phyloP scores from a whole-genome alignment of 169 alveolate genomes.

The Cryptosporidium meleagridis region DNA sequence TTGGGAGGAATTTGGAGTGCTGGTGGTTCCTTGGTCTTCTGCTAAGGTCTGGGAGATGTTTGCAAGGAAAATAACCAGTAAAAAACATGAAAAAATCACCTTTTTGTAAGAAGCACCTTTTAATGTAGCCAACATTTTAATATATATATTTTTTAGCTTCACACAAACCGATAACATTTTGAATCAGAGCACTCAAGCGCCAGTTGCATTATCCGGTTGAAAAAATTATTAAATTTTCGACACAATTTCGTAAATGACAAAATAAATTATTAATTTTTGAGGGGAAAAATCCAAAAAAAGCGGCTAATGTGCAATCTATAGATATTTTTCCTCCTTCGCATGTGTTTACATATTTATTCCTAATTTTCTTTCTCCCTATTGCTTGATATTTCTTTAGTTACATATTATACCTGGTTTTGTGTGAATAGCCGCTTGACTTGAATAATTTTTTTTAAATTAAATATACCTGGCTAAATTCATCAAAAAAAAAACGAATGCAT shows the following conservation, averaged over 20 bases:
- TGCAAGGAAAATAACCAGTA: slow-evolving; percentile 35
- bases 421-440: neutral
- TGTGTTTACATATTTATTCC: neutral
- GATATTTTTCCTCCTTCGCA: neutral
- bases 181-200: slow-evolving; percentile 56
- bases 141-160: neutral
- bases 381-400: neutral
- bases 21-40: slow-evolving; percentile 27
- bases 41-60: slow-evolving; percentile 15
- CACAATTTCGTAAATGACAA: neutral
- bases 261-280: neutral
- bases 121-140: neutral
- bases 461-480: neutral
- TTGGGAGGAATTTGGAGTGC: neutral
- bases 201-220: slow-evolving; percentile 51
- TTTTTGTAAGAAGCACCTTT: slow-evolving; percentile 15
- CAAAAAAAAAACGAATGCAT: neutral
- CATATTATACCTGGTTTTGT: neutral
- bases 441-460: neutral
- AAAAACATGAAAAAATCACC: slow-evolving; percentile 26
- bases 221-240: neutral
- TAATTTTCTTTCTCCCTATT: neutral
- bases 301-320: neutral
- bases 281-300: neutral
- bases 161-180: slow-evolving; percentile 70